Evolutionary conservation across 2,329 filamentous ascomycete genomes (phyloP).

Genomic region (Clonostachys rhizophaga): DNA sequence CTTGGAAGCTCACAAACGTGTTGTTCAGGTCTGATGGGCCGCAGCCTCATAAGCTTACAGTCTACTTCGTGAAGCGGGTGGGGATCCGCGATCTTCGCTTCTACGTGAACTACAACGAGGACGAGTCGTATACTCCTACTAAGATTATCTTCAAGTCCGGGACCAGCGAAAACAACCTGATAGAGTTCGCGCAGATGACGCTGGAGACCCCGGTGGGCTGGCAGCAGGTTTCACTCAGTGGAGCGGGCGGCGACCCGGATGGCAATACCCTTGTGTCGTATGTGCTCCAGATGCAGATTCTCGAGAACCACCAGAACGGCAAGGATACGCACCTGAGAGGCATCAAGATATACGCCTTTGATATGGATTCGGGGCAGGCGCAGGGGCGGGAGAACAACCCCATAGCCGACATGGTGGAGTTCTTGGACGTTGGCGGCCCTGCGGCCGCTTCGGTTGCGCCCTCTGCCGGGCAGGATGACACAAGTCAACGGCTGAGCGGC

Average conservation of each 20-base stretch:
- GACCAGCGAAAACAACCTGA: conserved; percentile 85
- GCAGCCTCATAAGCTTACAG: conserved; percentile 76
- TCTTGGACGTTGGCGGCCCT: conserved; percentile 6
- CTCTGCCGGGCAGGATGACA: conserved; percentile 4
- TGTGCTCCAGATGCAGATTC: conserved; percentile 82
- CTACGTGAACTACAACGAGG: conserved; percentile 84
- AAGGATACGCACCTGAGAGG: conserved; percentile 98
- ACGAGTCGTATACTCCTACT: conserved; percentile 96
- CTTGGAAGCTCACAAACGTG: background rate
- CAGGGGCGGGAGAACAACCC: conserved; percentile 27
- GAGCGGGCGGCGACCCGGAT: conserved; percentile 53
- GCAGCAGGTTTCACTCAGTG: conserved; percentile 71
- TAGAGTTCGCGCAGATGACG: conserved; percentile 78
- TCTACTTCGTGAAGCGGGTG: conserved; percentile 81
- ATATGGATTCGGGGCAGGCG: conserved; percentile 39
- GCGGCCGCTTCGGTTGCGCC: background rate
- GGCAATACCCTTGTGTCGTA: conserved; percentile 80
- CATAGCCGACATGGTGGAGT: conserved; percentile 17
- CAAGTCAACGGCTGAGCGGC: conserved; percentile 13
- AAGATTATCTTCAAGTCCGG: conserved; percentile 86
- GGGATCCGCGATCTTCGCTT: conserved; percentile 75
- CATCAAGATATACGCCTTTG: conserved; percentile 74
- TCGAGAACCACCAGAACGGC: conserved; percentile 98
- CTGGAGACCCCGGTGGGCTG: conserved; percentile 80
- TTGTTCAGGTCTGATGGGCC: conserved; percentile 68